phyloP scores from a whole-genome alignment of 495 filamentous ascomycete genomes.

The Xylaria intraflava region DNA sequence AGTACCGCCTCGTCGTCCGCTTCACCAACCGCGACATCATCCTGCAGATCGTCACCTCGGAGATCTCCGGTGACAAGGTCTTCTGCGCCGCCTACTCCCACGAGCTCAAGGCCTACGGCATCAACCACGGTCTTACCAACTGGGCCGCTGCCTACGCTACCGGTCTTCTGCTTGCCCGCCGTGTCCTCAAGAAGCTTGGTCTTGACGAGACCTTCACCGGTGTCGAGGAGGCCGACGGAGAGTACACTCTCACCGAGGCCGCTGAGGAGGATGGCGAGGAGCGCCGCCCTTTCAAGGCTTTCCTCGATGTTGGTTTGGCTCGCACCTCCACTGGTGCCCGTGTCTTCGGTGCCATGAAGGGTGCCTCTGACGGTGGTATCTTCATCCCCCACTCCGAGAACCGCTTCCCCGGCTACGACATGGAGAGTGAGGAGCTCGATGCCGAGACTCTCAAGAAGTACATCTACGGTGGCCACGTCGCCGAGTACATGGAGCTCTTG shows the following conservation, averaged over 20 bases:
- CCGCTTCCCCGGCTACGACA: slow-evolving; percentile 97
- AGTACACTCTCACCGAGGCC: slow-evolving; percentile 89
- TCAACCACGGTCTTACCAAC: slow-evolving; percentile 98
- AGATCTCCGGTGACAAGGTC: slow-evolving; percentile 97
- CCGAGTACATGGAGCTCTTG: slow-evolving; percentile 99
- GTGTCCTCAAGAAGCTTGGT: slow-evolving; percentile 91
- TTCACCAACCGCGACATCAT: slow-evolving; percentile 99
- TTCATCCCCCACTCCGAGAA: slow-evolving; percentile 96
- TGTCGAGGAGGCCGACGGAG: slow-evolving; percentile 91
- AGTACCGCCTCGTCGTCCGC: slow-evolving; percentile 98
- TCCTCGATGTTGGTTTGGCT: slow-evolving; percentile 94
- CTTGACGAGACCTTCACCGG: slow-evolving; percentile 85
- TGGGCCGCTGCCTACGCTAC: slow-evolving; percentile 97
- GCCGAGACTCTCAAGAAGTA: slow-evolving; percentile 96
- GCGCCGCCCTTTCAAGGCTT: slow-evolving; percentile 96
- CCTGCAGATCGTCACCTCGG: slow-evolving; percentile 91
- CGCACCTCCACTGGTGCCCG: slow-evolving; percentile 96
- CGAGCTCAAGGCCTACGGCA: slow-evolving; percentile 94
- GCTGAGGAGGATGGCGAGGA: slow-evolving; percentile 72
- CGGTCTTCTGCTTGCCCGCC: slow-evolving; percentile 93
- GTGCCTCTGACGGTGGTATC: slow-evolving; percentile 96
- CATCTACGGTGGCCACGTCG: slow-evolving; percentile 96
- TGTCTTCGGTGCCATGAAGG: slow-evolving; percentile 99
- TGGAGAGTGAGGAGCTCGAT: slow-evolving; percentile 94
- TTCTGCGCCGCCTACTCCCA: slow-evolving; percentile 89